A percentile compares a stretch with the other conserved stretches of the same genome.
phyloP scores from a whole-genome alignment of 805 yeast species.

The Ogataea trehaloabstinens region DNA sequence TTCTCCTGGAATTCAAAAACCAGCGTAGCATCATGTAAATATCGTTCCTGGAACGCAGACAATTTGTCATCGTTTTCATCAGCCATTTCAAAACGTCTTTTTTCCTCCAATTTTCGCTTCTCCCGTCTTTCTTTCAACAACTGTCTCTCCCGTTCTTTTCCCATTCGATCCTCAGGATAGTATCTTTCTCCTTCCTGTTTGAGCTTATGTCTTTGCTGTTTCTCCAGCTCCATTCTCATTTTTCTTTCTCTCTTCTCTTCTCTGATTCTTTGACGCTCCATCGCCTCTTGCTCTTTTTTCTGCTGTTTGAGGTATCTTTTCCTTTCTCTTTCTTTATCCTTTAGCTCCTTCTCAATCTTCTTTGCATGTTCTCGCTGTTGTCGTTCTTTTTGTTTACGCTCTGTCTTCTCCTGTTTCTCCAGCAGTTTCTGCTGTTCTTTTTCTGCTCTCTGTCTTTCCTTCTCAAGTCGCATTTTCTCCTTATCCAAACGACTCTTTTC shows the following conservation, averaged over 20 bases:
- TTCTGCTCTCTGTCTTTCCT: constrained; percentile 19
- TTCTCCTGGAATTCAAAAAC: constrained; percentile 85
- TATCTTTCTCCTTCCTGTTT: constrained; percentile 12
- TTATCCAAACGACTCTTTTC: constrained; percentile 8
- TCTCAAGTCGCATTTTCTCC: constrained; percentile 18
- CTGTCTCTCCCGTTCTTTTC: constrained; percentile 11
- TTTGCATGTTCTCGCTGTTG: constrained; percentile 22
- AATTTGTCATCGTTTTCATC: constrained; percentile 51
- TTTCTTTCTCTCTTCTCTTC: constrained; percentile 19
- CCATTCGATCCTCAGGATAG: constrained; percentile 15
- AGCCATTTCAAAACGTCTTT: constrained; percentile 12
- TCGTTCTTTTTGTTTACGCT: constrained; percentile 19
- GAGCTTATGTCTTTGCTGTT: constrained; percentile 15
- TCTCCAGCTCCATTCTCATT: constrained; percentile 14
- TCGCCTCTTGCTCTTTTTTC: constrained; percentile 22
- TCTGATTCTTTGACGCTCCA: constrained; percentile 21
- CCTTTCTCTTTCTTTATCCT: constrained; percentile 23
- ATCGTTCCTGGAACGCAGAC: constrained; percentile 76
- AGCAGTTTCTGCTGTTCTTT: constrained; percentile 19
- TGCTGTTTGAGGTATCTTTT: constrained; percentile 21
- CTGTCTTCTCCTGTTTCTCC: constrained; percentile 19
- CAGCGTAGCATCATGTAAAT: constrained; percentile 64
- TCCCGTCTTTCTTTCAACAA: constrained; percentile 15
- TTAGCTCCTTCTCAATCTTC: constrained; percentile 20
- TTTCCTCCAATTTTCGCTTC: constrained; percentile 20